phyloP scores from a whole-genome alignment of 495 filamentous ascomycete genomes.

The Penicillium soppii region DNA sequence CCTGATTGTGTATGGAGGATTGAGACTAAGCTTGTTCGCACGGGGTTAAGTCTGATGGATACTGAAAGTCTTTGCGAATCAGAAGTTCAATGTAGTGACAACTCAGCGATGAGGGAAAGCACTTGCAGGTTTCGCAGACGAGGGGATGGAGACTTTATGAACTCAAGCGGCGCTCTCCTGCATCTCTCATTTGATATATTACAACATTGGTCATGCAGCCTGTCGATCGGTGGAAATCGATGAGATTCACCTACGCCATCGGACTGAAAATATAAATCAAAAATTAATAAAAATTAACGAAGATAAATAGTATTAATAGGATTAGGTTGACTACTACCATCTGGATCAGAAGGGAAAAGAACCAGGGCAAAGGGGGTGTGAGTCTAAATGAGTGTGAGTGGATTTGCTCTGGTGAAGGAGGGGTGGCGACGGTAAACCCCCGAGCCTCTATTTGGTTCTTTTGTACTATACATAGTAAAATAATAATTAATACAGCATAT shows the following conservation, averaged over 20 bases:
- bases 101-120: conserved; percentile 30
- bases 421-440: conserved; percentile 25
- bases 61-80: conserved; percentile 9
- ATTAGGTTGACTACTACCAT: conserved; percentile 3
- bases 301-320: not conserved
- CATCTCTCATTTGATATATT: conserved; percentile 56
- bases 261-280: conserved; percentile 4
- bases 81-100: conserved; percentile 22
- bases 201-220: conserved; percentile 50
- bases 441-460: conserved; percentile 11
- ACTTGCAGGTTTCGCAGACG: conserved; percentile 30
- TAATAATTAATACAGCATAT: conserved; percentile 4
- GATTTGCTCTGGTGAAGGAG: conserved; percentile 12
- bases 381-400: not conserved
- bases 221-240: conserved; percentile 42
- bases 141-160: conserved; percentile 40
- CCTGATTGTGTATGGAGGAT: not conserved
- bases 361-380: not conserved
- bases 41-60: not conserved
- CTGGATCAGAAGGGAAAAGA: not conserved
- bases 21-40: conserved; percentile 1
- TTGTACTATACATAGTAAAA: conserved; percentile 4
- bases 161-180: conserved; percentile 38
- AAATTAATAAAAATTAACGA: not conserved
- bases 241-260: conserved; percentile 25